Evolutionary conservation across 2,329 filamentous ascomycete species (phyloP), one percentile per base, ranked within the genome.

Genomic region (Hypoxylon rubiginosum): DNA sequence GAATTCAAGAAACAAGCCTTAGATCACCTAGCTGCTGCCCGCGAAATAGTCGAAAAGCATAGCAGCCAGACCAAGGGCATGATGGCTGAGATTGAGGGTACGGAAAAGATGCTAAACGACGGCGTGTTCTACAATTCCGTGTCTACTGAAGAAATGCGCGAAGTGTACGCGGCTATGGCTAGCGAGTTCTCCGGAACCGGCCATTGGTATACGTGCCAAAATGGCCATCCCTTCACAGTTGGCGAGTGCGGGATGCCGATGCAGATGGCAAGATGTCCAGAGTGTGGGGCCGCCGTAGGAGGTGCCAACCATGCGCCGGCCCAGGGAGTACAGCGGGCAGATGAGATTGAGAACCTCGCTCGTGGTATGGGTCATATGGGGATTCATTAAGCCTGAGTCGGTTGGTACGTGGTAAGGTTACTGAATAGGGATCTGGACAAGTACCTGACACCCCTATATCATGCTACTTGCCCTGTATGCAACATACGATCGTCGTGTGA

Each of bases 161-260:
- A 78, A 0, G 81, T 88, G 2, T 69, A 67, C 32, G 10, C 32
- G 21, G 66, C 87, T 2, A 88, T 90, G 86, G 74, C 82, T 0
- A 60, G 51, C 0, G 83, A 85, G 65, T 83, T 88, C 39, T 65
- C 56, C 0, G 83, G 84, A 0, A 87, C 83, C 0, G 88, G 89
- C 0, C 86, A 90, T 67, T 91, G 88, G 88, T 91, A 90, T 74
- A 81, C 77, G 0, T 90, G 87, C 66, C 75, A 68, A 24, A 87
- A 88, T 62, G 83, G 83, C 1, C 86, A 90, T 72, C 84, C 86
- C 2, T 90, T 92, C 68, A 87, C 88, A 0, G 82, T 91, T 32
- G 89, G 88, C 0, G 87, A 91, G 64, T 91, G 89, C 71, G 89
- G 89, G 1, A 86, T 88, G 82, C 86, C 90, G 0, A 90, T 91